Evolutionary conservation across 345 rosid species (phyloP).

Genomic region (Citrus cavaleriei): DNA sequence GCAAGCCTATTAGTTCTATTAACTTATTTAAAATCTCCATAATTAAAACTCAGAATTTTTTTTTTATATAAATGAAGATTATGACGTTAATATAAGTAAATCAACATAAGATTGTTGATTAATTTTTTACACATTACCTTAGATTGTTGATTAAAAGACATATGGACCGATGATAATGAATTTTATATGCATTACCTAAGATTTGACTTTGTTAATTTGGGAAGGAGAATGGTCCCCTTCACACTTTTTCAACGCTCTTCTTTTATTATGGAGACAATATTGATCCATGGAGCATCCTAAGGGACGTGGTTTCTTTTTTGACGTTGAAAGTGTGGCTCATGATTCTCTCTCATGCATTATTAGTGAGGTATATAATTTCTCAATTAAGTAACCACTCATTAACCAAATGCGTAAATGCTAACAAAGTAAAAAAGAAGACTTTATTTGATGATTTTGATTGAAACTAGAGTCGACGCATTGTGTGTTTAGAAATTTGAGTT

Average conservation of each 20-base stretch:
- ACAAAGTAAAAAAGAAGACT: too few relatives aligned
- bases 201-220: neutral
- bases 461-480: too few relatives aligned
- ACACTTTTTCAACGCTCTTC: neutral
- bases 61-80: too few relatives aligned
- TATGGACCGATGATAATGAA: neutral
- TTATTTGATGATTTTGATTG: too few relatives aligned
- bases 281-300: neutral
- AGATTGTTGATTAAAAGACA: neutral
- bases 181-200: neutral
- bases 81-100: neutral
- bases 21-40: neutral
- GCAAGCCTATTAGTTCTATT: too few relatives aligned
- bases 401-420: too few relatives aligned
- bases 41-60: neutral
- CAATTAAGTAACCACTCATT: too few relatives aligned
- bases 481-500: too few relatives aligned
- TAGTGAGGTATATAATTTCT: too few relatives aligned
- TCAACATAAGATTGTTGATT: too few relatives aligned
- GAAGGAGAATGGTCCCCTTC: neutral
- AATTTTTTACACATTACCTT: too few relatives aligned
- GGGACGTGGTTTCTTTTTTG: neutral
- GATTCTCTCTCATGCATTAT: neutral
- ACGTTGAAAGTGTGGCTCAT: neutral
- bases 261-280: neutral